Evolutionary conservation across 345 rosid species (phyloP).

Genomic region (Gossypium thurberi): DNA sequence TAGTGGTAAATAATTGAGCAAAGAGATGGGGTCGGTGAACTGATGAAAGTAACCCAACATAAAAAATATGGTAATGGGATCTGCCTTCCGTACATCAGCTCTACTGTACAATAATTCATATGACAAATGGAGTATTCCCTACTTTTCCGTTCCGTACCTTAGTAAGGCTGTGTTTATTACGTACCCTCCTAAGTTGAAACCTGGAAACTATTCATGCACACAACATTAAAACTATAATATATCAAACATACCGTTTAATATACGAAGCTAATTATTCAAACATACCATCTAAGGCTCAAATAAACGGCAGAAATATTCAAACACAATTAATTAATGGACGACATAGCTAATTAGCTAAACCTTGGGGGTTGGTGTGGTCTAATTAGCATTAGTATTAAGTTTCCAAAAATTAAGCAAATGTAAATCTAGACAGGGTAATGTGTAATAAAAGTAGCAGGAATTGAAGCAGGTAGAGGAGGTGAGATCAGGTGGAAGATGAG

Average conservation of each 20-base stretch:
- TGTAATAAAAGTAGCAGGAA: not conserved
- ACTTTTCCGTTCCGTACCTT: not conserved
- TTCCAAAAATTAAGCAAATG: not conserved
- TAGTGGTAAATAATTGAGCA: not conserved
- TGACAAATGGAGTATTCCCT: not conserved
- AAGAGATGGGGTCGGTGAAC: not conserved
- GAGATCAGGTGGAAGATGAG: conserved; percentile 5
- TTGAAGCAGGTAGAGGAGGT: not conserved
- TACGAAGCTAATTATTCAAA: not conserved
- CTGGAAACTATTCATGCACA: not conserved
- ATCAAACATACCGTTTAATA: not conserved
- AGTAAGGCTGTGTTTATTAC: not conserved
- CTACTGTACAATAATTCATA: not conserved
- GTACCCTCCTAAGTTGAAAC: too few relatives aligned
- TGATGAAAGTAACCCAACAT: not conserved
- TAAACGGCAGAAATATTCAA: too few relatives aligned
- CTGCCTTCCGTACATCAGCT: not conserved
- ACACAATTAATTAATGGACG: not conserved
- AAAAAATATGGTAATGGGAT: not conserved
- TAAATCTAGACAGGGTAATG: not conserved
- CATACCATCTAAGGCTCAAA: too few relatives aligned
- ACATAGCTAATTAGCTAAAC: too few relatives aligned
- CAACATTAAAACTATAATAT: not conserved
- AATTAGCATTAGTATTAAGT: not conserved
- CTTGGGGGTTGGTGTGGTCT: not conserved